Percentiles rank a stretch among this genome's conserved stretches.
phyloP scores from a whole-genome alignment of 2,329 filamentous ascomycete species.

The Acrocalymma vagum region DNA sequence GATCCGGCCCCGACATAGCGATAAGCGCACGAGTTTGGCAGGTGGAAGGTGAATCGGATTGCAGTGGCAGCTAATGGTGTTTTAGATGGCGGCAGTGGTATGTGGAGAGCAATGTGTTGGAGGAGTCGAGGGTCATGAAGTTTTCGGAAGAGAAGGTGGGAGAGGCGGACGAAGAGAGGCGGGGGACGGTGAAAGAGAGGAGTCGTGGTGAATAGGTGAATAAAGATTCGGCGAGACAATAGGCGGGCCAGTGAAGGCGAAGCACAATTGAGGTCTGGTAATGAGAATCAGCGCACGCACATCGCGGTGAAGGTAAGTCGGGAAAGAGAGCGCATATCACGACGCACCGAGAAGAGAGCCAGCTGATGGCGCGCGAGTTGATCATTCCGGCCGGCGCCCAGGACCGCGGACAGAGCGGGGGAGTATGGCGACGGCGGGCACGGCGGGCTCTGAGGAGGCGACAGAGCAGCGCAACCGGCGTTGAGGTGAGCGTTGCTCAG shows the following conservation, averaged over 20 bases:
- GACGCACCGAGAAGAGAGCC: no score
- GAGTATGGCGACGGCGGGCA: conserved; percentile 8
- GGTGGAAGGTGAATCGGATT: not conserved
- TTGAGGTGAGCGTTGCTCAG: conserved; percentile 5
- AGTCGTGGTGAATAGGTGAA: conserved; percentile 3
- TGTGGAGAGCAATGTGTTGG: conserved; percentile 12
- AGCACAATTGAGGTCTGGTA: conserved; percentile 6
- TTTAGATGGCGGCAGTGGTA: conserved; percentile 8
- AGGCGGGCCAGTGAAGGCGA: conserved; percentile 1
- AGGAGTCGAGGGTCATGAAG: conserved; percentile 26
- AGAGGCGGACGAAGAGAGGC: conserved; percentile 4
- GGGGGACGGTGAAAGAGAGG: conserved; percentile 1
- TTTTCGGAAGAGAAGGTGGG: conserved; percentile 9
- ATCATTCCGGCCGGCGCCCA: conserved; percentile 37
- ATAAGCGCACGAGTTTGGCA: conserved; percentile 1
- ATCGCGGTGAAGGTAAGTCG: no score
- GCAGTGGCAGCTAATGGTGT: conserved; percentile 7
- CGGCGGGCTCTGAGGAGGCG: conserved; percentile 4
- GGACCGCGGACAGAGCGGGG: conserved; percentile 16
- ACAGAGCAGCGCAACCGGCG: conserved; percentile 1
- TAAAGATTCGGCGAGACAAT: conserved; percentile 11
- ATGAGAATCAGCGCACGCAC: no score
- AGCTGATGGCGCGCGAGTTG: conserved; percentile 29
- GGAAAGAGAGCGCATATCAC: no score
- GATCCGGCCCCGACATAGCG: conserved; percentile 43